phyloP scores from a whole-genome alignment of 768 basidiomycete species.

The Collybia nuda region DNA sequence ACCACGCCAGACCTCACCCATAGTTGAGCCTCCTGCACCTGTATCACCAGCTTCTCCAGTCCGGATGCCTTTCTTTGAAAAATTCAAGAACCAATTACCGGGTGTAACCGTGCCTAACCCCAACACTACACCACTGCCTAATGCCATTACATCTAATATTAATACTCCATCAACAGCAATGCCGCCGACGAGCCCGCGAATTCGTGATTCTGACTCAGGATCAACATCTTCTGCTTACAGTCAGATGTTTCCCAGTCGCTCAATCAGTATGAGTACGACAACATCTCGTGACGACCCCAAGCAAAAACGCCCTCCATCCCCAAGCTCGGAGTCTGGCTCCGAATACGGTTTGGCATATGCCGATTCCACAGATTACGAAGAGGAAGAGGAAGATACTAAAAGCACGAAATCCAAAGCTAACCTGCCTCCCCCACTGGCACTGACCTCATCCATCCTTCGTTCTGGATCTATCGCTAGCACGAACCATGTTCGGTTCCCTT shows the following conservation, averaged over 20 bases:
- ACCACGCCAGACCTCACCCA: conserved; percentile 3
- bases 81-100: conserved; percentile 40
- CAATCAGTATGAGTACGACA: conserved; percentile 12
- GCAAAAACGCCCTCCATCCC: conserved; percentile 12
- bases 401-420: conserved; percentile 18
- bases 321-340: conserved; percentile 38
- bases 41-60: conserved; percentile 26
- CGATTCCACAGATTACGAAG: conserved; percentile 44
- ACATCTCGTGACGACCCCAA: conserved; percentile 10
- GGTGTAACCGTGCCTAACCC: conserved; percentile 17
- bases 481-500: conserved; percentile 19
- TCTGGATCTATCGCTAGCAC: conserved; percentile 19
- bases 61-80: conserved; percentile 58
- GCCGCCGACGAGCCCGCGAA: conserved; percentile 2
- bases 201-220: conserved; percentile 3
- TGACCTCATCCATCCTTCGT: conserved; percentile 21
- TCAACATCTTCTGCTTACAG: conserved; percentile 13
- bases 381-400: conserved; percentile 20
- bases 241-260: conserved; percentile 5
- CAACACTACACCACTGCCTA: conserved; percentile 11
- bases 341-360: conserved; percentile 51
- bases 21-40: conserved; percentile 10
- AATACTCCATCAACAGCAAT: conserved; percentile 17
- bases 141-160: conserved; percentile 5
- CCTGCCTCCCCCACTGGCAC: conserved; percentile 19